phyloP scores from a whole-genome alignment of 2,329 filamentous ascomycete genomes.

The Fusarium brevicatenulatum region DNA sequence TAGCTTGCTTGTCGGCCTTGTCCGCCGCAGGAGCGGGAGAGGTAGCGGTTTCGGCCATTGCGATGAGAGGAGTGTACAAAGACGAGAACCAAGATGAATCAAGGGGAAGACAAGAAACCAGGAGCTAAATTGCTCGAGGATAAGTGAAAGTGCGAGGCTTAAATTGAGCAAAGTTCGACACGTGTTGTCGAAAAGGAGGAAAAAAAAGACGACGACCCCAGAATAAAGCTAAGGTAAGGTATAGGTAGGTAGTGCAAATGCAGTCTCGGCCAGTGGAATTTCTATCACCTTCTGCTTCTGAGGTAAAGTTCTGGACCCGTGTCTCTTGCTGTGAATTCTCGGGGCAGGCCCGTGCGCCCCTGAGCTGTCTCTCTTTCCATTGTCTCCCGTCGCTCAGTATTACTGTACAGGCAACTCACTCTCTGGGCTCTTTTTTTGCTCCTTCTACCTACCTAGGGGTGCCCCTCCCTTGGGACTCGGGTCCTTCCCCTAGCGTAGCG shows the following conservation, averaged over 20 bases:
- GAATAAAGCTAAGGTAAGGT: constrained; percentile 28
- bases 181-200: constrained; percentile 30
- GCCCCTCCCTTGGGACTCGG: constrained; percentile 33
- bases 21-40: constrained; percentile 55
- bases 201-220: constrained; percentile 30
- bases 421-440: constrained; percentile 12
- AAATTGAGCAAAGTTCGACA: constrained; percentile 26
- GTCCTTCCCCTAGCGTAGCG: constrained; percentile 38
- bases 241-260: constrained; percentile 1
- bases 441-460: constrained; percentile 7
- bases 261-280: constrained; percentile 29
- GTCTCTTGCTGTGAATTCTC: constrained; percentile 39
- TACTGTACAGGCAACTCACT: not conserved
- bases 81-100: constrained; percentile 12
- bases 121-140: constrained; percentile 34
- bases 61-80: constrained; percentile 42
- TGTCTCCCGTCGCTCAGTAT: not conserved
- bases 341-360: constrained; percentile 38
- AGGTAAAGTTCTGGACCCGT: constrained; percentile 39
- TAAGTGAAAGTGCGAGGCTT: constrained; percentile 5
- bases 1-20: constrained; percentile 47
- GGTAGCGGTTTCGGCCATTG: constrained; percentile 59
- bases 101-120: constrained; percentile 31
- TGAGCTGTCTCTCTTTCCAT: constrained; percentile 22
- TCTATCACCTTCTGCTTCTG: constrained; percentile 41